Evolutionary conservation across 2,329 filamentous ascomycete genomes (phyloP), one percentile per base, ranked within the genome.

Genomic region (Thermochaetoides dissita): DNA sequence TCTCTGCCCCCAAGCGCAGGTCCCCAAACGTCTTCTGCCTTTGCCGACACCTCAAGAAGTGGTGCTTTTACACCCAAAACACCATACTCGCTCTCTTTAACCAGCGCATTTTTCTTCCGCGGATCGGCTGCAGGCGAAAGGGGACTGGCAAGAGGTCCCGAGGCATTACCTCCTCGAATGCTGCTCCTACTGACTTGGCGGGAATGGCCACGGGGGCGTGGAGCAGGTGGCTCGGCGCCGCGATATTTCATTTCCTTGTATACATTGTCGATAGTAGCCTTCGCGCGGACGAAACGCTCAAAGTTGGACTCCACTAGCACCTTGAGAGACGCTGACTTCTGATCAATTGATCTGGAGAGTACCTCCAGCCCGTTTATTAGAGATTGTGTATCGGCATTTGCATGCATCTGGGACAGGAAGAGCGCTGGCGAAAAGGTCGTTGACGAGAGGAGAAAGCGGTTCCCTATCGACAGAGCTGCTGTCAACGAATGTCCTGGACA

Each of bases 271-370:
- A 98, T 96, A 7, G 89, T 96, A 11, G 89, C 85, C 62, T 98
- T 98, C 36, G 91, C 91, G 49, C 86, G 82, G 43, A 98, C 91
- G 65, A 98, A 98, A 51, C 89, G 82, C 63, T 98, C 93, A 58
- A 98, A 98, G 60, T 98, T 98, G 49, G 85, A 89, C 61, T 98
- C 91, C 24, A 98, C 91, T 11, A 98, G 72, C 8, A 94, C 84
- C 59, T 98, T 98, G 47, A 98, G 73, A 4, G 88, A 95, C 0
- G 89, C 91, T 0, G 89, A 95, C 62, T 98, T 98, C 63, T 96
- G 85, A 55, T 96, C 91, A 55, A 98, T 98, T 1, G 89, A 95
- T 47, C 76, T 76, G 11, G 87, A 91, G 12, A 98, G 74, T 45
- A 83, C 79, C 51, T 94, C 83, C 12, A 98, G 74, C 3, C 91